phyloP scores from a whole-genome alignment of 2,329 filamentous ascomycete genomes.

The Coniochaeta sp. region DNA sequence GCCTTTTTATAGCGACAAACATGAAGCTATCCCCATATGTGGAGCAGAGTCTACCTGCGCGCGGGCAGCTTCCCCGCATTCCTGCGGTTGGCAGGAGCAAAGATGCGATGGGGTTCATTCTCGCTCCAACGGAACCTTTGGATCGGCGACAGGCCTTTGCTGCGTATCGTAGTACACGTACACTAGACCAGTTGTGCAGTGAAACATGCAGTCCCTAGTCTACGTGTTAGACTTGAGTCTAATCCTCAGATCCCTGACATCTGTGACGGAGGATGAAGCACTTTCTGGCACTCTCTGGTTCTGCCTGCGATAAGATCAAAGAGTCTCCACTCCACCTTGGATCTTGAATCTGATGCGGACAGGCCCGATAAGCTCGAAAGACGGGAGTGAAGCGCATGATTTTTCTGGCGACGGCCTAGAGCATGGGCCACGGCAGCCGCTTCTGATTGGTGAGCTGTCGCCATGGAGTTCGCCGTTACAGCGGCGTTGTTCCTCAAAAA shows the following conservation, averaged over 20 bases:
- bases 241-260: not conserved
- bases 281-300: too few relatives aligned
- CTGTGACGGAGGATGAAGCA: not conserved
- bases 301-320: not conserved
- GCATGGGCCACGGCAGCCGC: not conserved
- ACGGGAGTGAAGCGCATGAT: not conserved
- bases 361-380: not conserved
- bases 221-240: too few relatives aligned
- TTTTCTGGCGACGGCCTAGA: not conserved
- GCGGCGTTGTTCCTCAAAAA: not conserved
- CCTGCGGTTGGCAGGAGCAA: not conserved
- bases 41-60: not conserved
- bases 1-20: not conserved
- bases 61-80: not conserved
- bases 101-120: not conserved
- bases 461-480: not conserved
- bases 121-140: not conserved
- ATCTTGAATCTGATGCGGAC: not conserved
- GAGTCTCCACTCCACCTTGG: not conserved
- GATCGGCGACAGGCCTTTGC: not conserved
- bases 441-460: not conserved
- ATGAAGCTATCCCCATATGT: not conserved
- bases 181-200: not conserved
- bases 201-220: not conserved
- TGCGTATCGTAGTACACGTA: too few relatives aligned